phyloP scores from a whole-genome alignment of 176 grass and related monocot genomes.

The Microstegium vimineum region DNA sequence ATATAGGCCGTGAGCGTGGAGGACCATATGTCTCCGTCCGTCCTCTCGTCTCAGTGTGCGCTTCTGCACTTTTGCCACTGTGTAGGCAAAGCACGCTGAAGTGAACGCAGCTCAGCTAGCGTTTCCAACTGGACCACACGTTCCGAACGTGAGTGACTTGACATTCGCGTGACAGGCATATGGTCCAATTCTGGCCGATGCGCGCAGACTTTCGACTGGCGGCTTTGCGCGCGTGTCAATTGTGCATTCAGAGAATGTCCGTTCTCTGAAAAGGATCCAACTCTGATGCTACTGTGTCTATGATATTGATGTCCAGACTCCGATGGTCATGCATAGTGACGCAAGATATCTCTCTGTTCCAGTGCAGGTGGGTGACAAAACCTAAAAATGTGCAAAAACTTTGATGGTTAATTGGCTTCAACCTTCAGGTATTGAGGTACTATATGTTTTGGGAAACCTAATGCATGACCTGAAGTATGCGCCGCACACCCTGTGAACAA shows the following conservation, averaged over 20 bases:
- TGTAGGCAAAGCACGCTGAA: slow-evolving; percentile 1
- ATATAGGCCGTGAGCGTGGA: not conserved
- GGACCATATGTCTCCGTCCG: slow-evolving; percentile 16
- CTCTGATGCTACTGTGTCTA: not conserved
- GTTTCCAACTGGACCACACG: slow-evolving; percentile 18
- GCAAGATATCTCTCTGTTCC: not conserved
- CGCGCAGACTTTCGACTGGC: not conserved
- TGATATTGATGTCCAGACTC: no score
- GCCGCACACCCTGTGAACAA: not conserved
- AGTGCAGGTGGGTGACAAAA: not conserved
- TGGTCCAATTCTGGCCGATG: not conserved
- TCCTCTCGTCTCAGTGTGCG: not conserved
- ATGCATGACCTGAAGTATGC: not conserved
- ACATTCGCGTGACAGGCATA: not conserved
- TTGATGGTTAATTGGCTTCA: not conserved
- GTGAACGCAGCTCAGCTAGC: not conserved
- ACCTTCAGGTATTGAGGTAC: no score
- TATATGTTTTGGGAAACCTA: not conserved
- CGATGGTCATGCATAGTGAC: not conserved
- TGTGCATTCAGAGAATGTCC: not conserved
- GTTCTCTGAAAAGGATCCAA: not conserved
- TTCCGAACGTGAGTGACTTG: not conserved
- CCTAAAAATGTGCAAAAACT: not conserved
- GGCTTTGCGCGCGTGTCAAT: not conserved
- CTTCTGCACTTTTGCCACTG: slow-evolving; percentile 24